Percentiles rank a stretch among this genome's conserved stretches.
These are phyloP conservation scores for Ramularia endophylla DNA, from an alignment of 2,329 filamentous ascomycete genomes.

Conservation along the genomic window DNA sequence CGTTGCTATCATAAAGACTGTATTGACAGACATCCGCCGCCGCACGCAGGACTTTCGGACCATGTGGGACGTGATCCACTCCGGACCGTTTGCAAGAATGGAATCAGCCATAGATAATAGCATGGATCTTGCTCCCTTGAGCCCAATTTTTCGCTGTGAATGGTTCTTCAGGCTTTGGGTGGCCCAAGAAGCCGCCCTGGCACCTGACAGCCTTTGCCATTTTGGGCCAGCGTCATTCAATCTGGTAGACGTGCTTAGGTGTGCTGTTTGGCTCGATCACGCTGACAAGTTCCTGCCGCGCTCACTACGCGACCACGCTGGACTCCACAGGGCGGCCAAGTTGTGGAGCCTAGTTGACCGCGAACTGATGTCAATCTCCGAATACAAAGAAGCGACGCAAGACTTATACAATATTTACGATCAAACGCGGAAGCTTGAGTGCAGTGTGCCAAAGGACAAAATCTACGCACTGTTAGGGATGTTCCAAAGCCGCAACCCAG, in stretches of 20 bases:
- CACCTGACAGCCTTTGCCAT: not conserved
- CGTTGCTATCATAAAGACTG: not conserved
- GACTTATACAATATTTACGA: not conserved
- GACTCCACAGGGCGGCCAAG: not conserved
- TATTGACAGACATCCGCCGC: not conserved
- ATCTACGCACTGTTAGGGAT: constrained; percentile 1
- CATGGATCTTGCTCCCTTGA: not conserved
- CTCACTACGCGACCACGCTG: not conserved
- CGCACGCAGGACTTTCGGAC: not conserved
- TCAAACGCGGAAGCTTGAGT: not conserved
- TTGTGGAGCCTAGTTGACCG: constrained; percentile 1
- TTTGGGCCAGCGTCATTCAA: not conserved
- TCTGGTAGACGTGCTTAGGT: not conserved
- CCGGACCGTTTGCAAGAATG: not conserved
- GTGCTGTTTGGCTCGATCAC: not conserved
- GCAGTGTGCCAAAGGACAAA: not conserved
- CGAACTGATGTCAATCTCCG: not conserved
- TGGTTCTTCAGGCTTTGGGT: not conserved
- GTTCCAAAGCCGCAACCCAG: not conserved
- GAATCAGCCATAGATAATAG: not conserved
- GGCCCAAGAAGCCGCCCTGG: not conserved
- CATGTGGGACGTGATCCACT: not conserved
- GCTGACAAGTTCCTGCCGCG: not conserved
- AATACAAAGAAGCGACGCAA: not conserved
- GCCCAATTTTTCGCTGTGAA: not conserved